These are phyloP conservation scores for Phytopythium montanum DNA, from an alignment of 352 stramenopile species.

Conservation along the genomic window DNA sequence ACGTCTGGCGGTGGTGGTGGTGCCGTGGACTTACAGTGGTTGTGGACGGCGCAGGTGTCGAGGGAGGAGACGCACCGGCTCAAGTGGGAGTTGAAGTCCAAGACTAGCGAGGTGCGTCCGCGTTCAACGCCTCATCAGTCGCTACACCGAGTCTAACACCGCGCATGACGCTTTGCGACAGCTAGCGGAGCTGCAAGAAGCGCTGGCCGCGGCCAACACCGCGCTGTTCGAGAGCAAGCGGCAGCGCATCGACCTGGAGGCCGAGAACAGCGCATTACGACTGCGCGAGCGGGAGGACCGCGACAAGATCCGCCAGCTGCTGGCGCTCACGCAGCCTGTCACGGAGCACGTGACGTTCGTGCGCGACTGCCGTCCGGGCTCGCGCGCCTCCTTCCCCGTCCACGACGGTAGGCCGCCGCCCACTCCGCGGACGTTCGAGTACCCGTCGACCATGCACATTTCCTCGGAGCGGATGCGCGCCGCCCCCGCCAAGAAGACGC, in stretches of 20 bases:
- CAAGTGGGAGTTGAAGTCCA: conserved; percentile 68
- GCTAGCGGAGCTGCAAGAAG: conserved; percentile 54
- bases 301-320: conserved; percentile 77
- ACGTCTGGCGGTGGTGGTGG: background rate
- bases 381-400: conserved; percentile 47
- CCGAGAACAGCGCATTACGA: conserved; percentile 62
- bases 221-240: conserved; percentile 61
- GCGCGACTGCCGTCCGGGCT: conserved; percentile 59
- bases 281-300: conserved; percentile 74
- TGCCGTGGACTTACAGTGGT: background rate
- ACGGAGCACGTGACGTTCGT: conserved; percentile 77
- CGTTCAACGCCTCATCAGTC: background rate
- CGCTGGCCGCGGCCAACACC: conserved; percentile 50
- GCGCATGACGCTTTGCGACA: conserved; percentile 11
- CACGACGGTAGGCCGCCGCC: conserved; percentile 7
- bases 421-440: conserved; percentile 42
- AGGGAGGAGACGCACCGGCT: conserved; percentile 72
- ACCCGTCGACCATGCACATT: conserved; percentile 77
- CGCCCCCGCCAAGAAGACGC: conserved; percentile 11
- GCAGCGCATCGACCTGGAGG: conserved; percentile 56
- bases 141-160: background rate
- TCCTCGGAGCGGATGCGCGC: conserved; percentile 41
- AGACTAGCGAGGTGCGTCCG: conserved; percentile 53
- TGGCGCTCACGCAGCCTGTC: conserved; percentile 79
- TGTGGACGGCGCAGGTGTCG: conserved; percentile 33